Conservation (phyloP, 768 basidiomycete species). For the Trametes elegans region DNA sequence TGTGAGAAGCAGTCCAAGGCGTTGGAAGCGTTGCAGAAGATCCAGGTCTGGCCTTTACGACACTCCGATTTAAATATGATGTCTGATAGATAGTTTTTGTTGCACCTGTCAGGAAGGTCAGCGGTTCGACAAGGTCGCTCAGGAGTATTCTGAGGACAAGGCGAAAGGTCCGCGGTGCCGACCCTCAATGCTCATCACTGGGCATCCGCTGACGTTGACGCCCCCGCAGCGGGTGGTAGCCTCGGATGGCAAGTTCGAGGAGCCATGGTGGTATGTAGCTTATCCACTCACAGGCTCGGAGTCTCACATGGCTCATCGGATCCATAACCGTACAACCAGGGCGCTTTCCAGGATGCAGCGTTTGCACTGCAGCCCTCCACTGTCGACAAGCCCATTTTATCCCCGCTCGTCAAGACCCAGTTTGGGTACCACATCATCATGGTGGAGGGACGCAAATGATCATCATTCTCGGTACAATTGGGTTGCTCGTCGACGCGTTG, state of each 20-base stretch:
- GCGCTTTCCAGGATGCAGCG: conserved; percentile 83
- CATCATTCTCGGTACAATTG: no score
- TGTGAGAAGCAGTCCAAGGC: conserved; percentile 87
- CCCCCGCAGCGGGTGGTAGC: conserved; percentile 67
- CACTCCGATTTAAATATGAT: no score
- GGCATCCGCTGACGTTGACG: neutral
- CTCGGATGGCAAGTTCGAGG: conserved; percentile 86
- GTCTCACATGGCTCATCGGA: neutral
- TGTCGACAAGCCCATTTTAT: conserved; percentile 72
- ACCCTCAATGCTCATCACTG: neutral
- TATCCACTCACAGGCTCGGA: no score
- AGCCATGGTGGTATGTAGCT: conserved; percentile 77
- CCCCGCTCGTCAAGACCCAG: conserved; percentile 76
- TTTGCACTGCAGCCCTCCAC: conserved; percentile 78
- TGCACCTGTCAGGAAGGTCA: conserved; percentile 61
- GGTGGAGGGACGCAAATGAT: conserved; percentile 77
- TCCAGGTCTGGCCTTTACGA: conserved; percentile 74
- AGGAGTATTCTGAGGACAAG: conserved; percentile 90
- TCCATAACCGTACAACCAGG: conserved; percentile 33
- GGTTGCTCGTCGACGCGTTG: no score
- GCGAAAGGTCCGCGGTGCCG: conserved; percentile 68
- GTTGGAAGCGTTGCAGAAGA: conserved; percentile 73
- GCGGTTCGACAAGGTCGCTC: conserved; percentile 84
- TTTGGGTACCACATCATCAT: conserved; percentile 90
- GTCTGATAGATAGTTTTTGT: neutral